Evolutionary conservation across 1,139 yeast species (phyloP).

Genomic region (Tardiomyces depauwii): DNA sequence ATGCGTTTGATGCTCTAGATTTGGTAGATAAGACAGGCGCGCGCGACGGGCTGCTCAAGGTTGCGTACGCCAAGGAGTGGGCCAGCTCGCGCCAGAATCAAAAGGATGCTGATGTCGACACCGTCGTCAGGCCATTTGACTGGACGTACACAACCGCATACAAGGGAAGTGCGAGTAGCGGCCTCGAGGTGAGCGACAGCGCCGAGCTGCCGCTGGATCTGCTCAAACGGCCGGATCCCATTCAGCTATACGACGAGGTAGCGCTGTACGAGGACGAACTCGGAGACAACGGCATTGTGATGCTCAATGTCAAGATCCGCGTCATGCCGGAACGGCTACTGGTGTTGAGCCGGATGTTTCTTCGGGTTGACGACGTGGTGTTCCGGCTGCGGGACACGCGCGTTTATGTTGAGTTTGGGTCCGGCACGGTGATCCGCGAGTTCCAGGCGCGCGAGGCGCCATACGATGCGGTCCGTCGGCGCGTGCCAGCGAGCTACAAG

Average conservation of each 20-base stretch:
- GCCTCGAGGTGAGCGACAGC: background rate
- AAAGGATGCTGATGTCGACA: slow-evolving; percentile 33
- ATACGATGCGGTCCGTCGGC: slow-evolving; percentile 44
- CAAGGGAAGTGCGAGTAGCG: slow-evolving; percentile 40
- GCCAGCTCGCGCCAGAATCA: slow-evolving; percentile 46
- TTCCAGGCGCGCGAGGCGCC: slow-evolving; percentile 62
- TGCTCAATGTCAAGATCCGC: slow-evolving; percentile 65
- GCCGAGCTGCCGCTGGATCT: slow-evolving; percentile 27
- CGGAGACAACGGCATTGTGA: slow-evolving; percentile 89
- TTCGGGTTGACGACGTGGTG: slow-evolving; percentile 83
- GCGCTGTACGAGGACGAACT: slow-evolving; percentile 86
- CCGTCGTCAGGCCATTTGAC: slow-evolving; percentile 72
- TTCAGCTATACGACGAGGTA: slow-evolving; percentile 79
- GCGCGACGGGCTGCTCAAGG: slow-evolving; percentile 43
- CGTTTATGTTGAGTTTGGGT: slow-evolving; percentile 65
- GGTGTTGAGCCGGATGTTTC: slow-evolving; percentile 62
- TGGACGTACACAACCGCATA: slow-evolving; percentile 91
- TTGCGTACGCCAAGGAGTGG: slow-evolving; percentile 89
- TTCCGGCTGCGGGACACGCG: slow-evolving; percentile 80
- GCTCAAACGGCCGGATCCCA: slow-evolving; percentile 70
- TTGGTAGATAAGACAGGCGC: slow-evolving; percentile 43
- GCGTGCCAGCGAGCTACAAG: slow-evolving; percentile 33
- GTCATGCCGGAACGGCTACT: slow-evolving; percentile 81
- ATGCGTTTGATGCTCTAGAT: slow-evolving; percentile 72
- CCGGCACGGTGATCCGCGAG: slow-evolving; percentile 58